Evolutionary conservation across 805 yeast species (phyloP).

Genomic region (Candida khao-thaluensis): DNA sequence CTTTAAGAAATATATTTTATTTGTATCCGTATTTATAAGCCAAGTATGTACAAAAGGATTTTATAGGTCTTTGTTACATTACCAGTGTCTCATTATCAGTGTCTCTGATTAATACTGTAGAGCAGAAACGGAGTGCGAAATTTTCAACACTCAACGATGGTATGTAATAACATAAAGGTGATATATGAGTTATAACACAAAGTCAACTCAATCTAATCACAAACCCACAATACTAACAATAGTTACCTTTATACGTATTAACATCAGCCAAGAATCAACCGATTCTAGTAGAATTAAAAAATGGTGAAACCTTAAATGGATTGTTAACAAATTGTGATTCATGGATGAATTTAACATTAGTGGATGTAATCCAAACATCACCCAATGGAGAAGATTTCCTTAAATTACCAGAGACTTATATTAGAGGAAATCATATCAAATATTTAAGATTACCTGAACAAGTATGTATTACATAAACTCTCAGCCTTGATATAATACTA

Average conservation of each 20-base stretch:
- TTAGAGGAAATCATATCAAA: slow-evolving; percentile 83
- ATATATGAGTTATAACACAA: no score
- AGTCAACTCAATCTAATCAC: no score
- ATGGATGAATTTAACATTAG: slow-evolving; percentile 91
- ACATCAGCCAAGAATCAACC: slow-evolving; percentile 90
- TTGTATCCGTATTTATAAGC: no score
- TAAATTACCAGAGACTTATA: slow-evolving; percentile 70
- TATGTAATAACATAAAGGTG: slow-evolving; percentile 2
- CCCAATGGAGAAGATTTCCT: slow-evolving; percentile 59
- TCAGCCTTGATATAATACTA: slow-evolving; percentile 11
- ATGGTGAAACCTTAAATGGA: slow-evolving; percentile 88
- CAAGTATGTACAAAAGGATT: no score
- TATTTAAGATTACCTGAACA: slow-evolving; percentile 71
- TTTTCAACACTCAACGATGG: slow-evolving; percentile 11
- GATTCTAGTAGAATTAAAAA: slow-evolving; percentile 83
- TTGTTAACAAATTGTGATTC: slow-evolving; percentile 81
- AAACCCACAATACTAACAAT: slow-evolving; percentile 16
- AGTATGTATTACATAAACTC: slow-evolving; percentile 10
- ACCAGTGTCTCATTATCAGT: no score
- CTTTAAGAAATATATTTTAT: no score
- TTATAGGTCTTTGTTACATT: no score
- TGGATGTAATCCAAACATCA: slow-evolving; percentile 68
- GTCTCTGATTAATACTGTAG: no score
- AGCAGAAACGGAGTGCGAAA: no score
- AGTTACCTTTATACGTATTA: slow-evolving; percentile 89